A percentile compares a stretch with the other conserved stretches of the same genome.
Evolutionary conservation across 177 flowering plant species (phyloP).

Genomic region (Vitis hybrid): DNA sequence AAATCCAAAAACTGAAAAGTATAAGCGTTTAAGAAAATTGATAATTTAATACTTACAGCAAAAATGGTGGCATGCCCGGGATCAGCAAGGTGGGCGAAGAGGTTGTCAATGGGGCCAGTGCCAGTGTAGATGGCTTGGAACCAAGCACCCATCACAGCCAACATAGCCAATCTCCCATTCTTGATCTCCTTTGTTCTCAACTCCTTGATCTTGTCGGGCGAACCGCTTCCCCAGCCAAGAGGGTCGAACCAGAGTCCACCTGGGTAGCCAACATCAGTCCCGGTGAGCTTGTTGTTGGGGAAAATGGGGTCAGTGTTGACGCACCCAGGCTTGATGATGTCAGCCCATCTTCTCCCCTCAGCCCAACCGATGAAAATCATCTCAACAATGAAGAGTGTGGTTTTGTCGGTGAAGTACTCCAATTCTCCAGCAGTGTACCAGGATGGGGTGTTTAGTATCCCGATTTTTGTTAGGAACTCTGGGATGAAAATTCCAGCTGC

Average conservation of each 20-base stretch:
- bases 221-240: conserved; percentile 83
- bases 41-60: conserved; percentile 51
- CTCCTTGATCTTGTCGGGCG: conserved; percentile 81
- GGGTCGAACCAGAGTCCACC: conserved; percentile 99
- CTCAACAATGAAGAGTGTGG: conserved; percentile 88
- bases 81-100: conserved; percentile 95
- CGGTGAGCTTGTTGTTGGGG: conserved; percentile 98
- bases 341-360: conserved; percentile 96
- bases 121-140: conserved; percentile 94
- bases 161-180: conserved; percentile 96
- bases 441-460: conserved; percentile 95
- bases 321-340: conserved; percentile 88
- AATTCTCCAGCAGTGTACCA: conserved; percentile 96
- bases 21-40: too few relatives aligned
- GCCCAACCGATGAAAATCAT: conserved; percentile 97
- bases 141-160: conserved; percentile 99
- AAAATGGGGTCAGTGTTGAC: conserved; percentile 97
- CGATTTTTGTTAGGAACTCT: conserved; percentile 83
- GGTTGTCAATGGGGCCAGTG: conserved; percentile 97
- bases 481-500: conserved; percentile 99
- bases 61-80: conserved; percentile 96
- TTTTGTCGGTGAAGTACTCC: conserved; percentile 95
- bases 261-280: conserved; percentile 96
- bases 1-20: too few relatives aligned
- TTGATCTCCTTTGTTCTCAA: conserved; percentile 94